Conservation (phyloP, 768 basidiomycete genomes). For the Cytidiella melzeri region DNA sequence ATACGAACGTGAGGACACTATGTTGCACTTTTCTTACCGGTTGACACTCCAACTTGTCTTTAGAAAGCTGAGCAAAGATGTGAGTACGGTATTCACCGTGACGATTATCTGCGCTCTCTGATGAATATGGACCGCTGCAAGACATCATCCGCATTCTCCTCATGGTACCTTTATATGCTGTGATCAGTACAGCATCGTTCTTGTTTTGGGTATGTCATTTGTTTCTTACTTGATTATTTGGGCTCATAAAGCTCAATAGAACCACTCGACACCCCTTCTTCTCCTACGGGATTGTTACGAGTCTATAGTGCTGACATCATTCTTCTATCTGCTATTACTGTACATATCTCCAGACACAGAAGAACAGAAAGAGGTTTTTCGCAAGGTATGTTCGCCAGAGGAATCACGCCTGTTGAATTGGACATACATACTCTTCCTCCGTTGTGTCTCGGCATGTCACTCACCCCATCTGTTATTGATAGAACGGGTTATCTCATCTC, state of each 20-base stretch:
- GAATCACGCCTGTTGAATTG: too few relatives aligned
- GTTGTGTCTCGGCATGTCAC: neutral
- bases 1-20: conserved; percentile 49
- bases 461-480: neutral
- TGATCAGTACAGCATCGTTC: conserved; percentile 62
- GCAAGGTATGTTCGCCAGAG: conserved; percentile 30
- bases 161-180: conserved; percentile 73
- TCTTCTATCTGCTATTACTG: conserved; percentile 71
- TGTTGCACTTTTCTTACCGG: too few relatives aligned
- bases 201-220: conserved; percentile 51
- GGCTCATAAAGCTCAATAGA: conserved; percentile 27
- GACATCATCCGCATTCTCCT: conserved; percentile 71
- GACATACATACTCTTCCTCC: neutral
- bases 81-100: conserved; percentile 22
- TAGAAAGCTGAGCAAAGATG: conserved; percentile 69
- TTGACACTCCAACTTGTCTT: neutral
- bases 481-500: conserved; percentile 49
- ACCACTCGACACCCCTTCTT: conserved; percentile 62
- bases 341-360: conserved; percentile 61
- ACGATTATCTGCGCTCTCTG: conserved; percentile 1
- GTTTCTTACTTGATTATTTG: neutral
- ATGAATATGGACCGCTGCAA: too few relatives aligned
- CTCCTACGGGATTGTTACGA: conserved; percentile 73
- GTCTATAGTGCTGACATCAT: conserved; percentile 66
- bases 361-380: conserved; percentile 56